Conservation (phyloP, 768 basidiomycete species). For the Thelephora ganbajun region DNA sequence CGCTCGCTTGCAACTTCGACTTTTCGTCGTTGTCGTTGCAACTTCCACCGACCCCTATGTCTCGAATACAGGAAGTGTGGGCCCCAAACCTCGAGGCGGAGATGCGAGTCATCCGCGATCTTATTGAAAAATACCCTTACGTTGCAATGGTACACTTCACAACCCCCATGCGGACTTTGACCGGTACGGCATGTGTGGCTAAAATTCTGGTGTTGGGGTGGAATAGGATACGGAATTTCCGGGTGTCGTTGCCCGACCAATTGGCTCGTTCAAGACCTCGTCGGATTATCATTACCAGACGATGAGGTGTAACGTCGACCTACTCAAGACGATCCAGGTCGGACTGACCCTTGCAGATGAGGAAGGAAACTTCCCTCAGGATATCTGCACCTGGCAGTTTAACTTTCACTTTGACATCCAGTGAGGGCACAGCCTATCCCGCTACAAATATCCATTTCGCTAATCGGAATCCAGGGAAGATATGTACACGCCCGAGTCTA, state of each 20-base stretch:
- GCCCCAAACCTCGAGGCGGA: slow-evolving; percentile 83
- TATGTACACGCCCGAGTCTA: slow-evolving; percentile 97
- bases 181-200: neutral
- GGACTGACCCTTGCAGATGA: slow-evolving; percentile 92
- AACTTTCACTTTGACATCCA: slow-evolving; percentile 89
- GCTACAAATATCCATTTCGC: neutral
- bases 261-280: slow-evolving; percentile 90
- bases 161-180: slow-evolving; percentile 4
- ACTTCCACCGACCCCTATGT: slow-evolving; percentile 25
- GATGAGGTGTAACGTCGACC: slow-evolving; percentile 98
- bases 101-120: slow-evolving; percentile 75
- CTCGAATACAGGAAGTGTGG: slow-evolving; percentile 93
- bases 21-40: neutral
- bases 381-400: slow-evolving; percentile 96
- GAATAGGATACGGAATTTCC: slow-evolving; percentile 95
- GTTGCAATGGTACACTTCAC: slow-evolving; percentile 71
- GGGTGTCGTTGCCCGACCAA: slow-evolving; percentile 93
- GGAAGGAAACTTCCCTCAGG: slow-evolving; percentile 81
- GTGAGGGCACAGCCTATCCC: slow-evolving; percentile 31
- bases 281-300: slow-evolving; percentile 99
- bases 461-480: slow-evolving; percentile 55
- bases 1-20: neutral
- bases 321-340: slow-evolving; percentile 94
- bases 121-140: slow-evolving; percentile 85
- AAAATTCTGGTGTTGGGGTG: slow-evolving; percentile 11